Evolutionary conservation across 768 basidiomycete genomes (phyloP).

Genomic region (Agrocybe chaxingu): DNA sequence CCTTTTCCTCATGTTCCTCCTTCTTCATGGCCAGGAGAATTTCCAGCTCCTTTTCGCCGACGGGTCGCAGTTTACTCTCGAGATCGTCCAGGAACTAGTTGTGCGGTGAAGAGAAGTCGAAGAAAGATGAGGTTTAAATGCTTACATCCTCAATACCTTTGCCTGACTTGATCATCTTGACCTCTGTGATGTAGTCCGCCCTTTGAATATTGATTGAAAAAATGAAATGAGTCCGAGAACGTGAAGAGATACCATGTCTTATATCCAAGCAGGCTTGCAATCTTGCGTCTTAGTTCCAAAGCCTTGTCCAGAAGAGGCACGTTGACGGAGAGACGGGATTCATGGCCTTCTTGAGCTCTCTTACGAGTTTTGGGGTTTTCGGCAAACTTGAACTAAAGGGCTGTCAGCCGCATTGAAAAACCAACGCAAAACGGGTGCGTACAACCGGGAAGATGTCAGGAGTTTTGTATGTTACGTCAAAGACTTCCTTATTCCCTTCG

Average conservation of each 20-base stretch:
- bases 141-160: constrained; percentile 55
- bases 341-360: constrained; percentile 62
- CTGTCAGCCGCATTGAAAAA: not conserved
- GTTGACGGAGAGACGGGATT: constrained; percentile 66
- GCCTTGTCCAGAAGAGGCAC: constrained; percentile 66
- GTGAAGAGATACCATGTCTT: constrained; percentile 50
- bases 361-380: constrained; percentile 66
- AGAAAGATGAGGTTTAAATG: constrained; percentile 3
- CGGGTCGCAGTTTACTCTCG: constrained; percentile 66
- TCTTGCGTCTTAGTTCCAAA: constrained; percentile 66
- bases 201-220: constrained; percentile 16
- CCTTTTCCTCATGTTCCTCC: constrained; percentile 61
- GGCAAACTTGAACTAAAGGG: constrained; percentile 72
- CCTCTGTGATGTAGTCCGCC: constrained; percentile 83
- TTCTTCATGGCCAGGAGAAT: constrained; percentile 71
- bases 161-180: constrained; percentile 80
- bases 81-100: constrained; percentile 75
- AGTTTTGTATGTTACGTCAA: constrained; percentile 78
- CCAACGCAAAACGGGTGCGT: constrained; percentile 16
- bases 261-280: constrained; percentile 68
- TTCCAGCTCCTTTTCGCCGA: constrained; percentile 65
- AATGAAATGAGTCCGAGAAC: not conserved
- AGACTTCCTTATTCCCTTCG: constrained; percentile 55
- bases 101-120: constrained; percentile 4
- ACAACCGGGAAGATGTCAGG: constrained; percentile 81